Conservation (phyloP, 2,329 filamentous ascomycete species). For the Curvularia spicifera region DNA sequence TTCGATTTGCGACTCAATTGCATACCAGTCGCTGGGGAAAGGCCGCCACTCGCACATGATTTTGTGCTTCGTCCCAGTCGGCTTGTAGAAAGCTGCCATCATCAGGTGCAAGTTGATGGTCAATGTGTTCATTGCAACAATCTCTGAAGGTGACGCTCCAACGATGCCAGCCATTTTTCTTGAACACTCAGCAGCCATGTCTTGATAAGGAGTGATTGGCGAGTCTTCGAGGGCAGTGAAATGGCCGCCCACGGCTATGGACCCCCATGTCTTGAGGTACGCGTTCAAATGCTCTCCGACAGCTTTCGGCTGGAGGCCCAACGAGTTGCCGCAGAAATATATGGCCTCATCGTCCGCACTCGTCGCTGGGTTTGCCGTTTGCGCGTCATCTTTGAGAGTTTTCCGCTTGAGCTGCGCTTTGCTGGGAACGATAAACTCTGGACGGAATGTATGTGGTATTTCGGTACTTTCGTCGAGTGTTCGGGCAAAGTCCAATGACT, state of each 20-base stretch:
- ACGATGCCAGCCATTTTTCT: constrained; percentile 74
- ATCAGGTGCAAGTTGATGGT: constrained; percentile 83
- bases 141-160: constrained; percentile 73
- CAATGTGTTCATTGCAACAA: constrained; percentile 86
- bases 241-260: constrained; percentile 82
- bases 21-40: constrained; percentile 88
- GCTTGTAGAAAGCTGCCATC: constrained; percentile 83
- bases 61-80: constrained; percentile 70
- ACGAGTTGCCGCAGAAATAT: constrained; percentile 89
- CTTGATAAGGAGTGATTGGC: constrained; percentile 74
- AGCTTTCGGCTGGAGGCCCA: constrained; percentile 79
- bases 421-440: constrained; percentile 78
- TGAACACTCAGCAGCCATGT: constrained; percentile 76
- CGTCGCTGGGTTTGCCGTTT: constrained; percentile 34
- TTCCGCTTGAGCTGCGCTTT: constrained; percentile 72
- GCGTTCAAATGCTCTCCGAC: constrained; percentile 70
- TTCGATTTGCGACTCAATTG: constrained; percentile 80
- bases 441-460: constrained; percentile 54
- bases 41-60: constrained; percentile 86
- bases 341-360: constrained; percentile 59
- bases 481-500: constrained; percentile 35
- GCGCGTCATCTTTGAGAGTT: constrained; percentile 50
- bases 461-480: constrained; percentile 41
- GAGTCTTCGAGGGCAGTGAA: constrained; percentile 73
- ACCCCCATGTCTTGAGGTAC: constrained; percentile 82